These are phyloP conservation scores for Periglandula ipomoeae DNA, from an alignment of 2,329 filamentous ascomycete genomes.

Conservation along the genomic window DNA sequence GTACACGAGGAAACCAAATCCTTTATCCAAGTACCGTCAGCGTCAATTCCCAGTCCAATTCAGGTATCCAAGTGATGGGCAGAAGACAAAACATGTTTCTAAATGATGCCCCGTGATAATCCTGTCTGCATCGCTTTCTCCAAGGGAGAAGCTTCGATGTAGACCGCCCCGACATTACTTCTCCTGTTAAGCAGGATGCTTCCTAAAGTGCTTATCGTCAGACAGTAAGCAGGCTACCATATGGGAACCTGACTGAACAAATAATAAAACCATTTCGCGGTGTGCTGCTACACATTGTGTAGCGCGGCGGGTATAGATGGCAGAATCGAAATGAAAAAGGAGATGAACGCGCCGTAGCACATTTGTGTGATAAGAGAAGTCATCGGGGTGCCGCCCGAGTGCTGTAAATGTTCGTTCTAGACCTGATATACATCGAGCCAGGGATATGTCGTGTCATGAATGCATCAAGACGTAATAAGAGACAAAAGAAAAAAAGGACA, in stretches of 20 bases:
- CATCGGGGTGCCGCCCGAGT: not conserved
- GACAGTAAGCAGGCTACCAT: no score
- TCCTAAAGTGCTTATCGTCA: no score
- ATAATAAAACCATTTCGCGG: not conserved
- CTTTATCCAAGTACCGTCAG: no score
- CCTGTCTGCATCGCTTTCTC: no score
- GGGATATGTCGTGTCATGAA: constrained; percentile 5
- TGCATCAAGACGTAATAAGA: constrained; percentile 7
- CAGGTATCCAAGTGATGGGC: no score
- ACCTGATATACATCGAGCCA: not conserved
- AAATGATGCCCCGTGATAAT: no score
- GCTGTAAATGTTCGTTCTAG: not conserved
- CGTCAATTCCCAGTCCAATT: no score
- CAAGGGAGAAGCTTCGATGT: no score
- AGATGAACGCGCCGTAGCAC: not conserved
- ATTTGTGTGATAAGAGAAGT: not conserved
- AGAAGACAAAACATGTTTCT: no score
- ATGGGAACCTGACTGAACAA: not conserved
- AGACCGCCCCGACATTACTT: no score
- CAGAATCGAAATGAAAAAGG: not conserved
- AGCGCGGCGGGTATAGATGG: constrained; percentile 2
- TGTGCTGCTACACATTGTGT: not conserved
- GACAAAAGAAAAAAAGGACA: not conserved
- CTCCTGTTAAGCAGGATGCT: no score
- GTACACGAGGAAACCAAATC: no score